phyloP scores from a whole-genome alignment of 176 grass and related monocot genomes.

The Phoenix dactylifera region DNA sequence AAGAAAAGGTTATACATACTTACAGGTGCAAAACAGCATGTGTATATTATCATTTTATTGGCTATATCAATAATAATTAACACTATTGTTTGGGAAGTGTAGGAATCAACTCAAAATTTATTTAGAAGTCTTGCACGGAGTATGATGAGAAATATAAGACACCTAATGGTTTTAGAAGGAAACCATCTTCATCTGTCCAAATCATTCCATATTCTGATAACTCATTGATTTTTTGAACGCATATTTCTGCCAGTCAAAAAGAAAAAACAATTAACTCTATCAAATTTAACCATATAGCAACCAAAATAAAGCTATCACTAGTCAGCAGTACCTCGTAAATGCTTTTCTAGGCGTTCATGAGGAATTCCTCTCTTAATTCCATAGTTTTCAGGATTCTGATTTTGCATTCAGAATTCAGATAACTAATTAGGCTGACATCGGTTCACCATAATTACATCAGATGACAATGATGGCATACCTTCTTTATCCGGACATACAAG shows the following conservation, averaged over 20 bases:
- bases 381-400: constrained; percentile 91
- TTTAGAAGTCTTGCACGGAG: not conserved
- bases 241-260: constrained; percentile 59
- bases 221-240: constrained; percentile 73
- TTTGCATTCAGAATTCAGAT: constrained; percentile 16
- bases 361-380: constrained; percentile 63
- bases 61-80: too few species aligned
- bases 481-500: constrained; percentile 83
- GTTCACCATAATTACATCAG: constrained; percentile 3
- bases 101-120: too few species aligned
- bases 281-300: not conserved
- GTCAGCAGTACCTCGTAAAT: constrained; percentile 61
- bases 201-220: constrained; percentile 77
- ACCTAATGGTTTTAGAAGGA: constrained; percentile 89
- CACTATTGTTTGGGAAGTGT: too few species aligned
- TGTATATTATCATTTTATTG: too few species aligned
- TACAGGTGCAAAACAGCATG: too few species aligned
- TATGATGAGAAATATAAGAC: constrained; percentile 8
- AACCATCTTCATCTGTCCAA: constrained; percentile 77
- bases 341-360: constrained; percentile 52
- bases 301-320: not conserved
- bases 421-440: not conserved
- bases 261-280: constrained; percentile 10
- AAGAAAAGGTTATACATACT: too few species aligned
- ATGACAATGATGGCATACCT: constrained; percentile 38